These are phyloP conservation scores for Daldinia vernicosa DNA, from an alignment of 495 filamentous ascomycete species.

Conservation along the genomic window DNA sequence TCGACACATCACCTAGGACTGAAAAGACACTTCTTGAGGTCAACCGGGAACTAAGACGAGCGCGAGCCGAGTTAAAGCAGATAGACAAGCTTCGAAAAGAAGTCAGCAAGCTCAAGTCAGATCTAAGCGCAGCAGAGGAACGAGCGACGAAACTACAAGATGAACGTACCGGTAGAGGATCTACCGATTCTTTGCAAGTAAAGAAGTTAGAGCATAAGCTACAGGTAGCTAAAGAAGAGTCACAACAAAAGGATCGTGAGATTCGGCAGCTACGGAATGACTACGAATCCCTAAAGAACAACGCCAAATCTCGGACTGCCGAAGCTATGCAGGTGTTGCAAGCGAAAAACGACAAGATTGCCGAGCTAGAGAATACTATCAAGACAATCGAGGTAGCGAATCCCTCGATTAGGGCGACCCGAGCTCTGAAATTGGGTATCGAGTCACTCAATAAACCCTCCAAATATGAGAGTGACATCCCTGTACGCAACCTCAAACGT, in stretches of 20 bases:
- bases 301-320: slow-evolving; percentile 64
- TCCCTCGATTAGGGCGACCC: slow-evolving; percentile 30
- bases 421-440: slow-evolving; percentile 38
- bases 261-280: slow-evolving; percentile 61
- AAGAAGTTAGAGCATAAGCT: slow-evolving; percentile 56
- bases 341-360: slow-evolving; percentile 72
- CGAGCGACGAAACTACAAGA: slow-evolving; percentile 52
- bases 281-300: slow-evolving; percentile 66
- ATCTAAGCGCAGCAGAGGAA: slow-evolving; percentile 58
- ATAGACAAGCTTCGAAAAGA: slow-evolving; percentile 60
- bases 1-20: slow-evolving; percentile 52
- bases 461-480: slow-evolving; percentile 26
- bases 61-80: slow-evolving; percentile 60
- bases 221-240: slow-evolving; percentile 50
- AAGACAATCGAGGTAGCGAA: slow-evolving; percentile 29
- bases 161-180: slow-evolving; percentile 57
- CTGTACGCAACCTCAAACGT: slow-evolving; percentile 24
- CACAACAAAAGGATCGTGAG: slow-evolving; percentile 59
- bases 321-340: slow-evolving; percentile 66
- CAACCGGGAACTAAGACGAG: slow-evolving; percentile 57
- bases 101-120: slow-evolving; percentile 54
- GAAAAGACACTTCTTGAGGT: slow-evolving; percentile 57
- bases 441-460: slow-evolving; percentile 42
- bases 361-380: slow-evolving; percentile 53
- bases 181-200: slow-evolving; percentile 47